A percentile compares a stretch with the other conserved stretches of the same genome.
These are phyloP conservation scores for Ogataea nonfermentans DNA, from an alignment of 805 yeast species.

Conservation along the genomic window DNA sequence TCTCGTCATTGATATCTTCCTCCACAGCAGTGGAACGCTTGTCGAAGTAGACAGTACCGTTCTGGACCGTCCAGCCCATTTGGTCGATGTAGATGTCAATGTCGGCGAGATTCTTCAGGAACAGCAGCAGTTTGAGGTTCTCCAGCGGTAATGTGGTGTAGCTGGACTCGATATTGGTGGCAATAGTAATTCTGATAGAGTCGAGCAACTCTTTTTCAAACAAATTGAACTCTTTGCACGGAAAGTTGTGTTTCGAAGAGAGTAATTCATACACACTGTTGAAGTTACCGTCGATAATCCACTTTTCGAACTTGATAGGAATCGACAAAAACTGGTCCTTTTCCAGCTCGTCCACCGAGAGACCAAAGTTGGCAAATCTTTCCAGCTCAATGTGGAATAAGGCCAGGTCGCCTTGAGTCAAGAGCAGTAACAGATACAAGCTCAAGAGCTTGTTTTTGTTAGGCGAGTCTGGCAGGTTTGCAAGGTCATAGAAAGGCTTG, in stretches of 20 bases:
- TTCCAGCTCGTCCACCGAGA: slow-evolving; percentile 50
- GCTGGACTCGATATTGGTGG: slow-evolving; percentile 76
- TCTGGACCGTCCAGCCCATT: slow-evolving; percentile 56
- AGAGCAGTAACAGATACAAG: slow-evolving; percentile 68
- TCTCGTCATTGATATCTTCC: slow-evolving; percentile 39
- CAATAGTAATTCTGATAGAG: slow-evolving; percentile 84
- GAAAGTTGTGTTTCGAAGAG: slow-evolving; percentile 52
- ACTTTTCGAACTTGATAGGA: slow-evolving; percentile 86
- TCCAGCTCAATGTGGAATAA: slow-evolving; percentile 90
- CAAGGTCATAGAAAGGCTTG: slow-evolving; percentile 68
- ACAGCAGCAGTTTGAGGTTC: slow-evolving; percentile 79
- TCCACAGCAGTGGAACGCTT: slow-evolving; percentile 25
- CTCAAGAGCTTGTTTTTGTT: slow-evolving; percentile 75
- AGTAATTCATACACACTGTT: slow-evolving; percentile 80
- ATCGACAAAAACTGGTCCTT: slow-evolving; percentile 70
- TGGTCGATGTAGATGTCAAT: slow-evolving; percentile 52
- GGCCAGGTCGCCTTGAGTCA: slow-evolving; percentile 82
- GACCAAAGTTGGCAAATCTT: slow-evolving; percentile 49
- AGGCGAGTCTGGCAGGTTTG: slow-evolving; percentile 38
- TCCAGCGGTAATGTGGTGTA: slow-evolving; percentile 74
- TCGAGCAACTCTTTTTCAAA: slow-evolving; percentile 72
- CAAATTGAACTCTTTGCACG: slow-evolving; percentile 71
- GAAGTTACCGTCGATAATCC: slow-evolving; percentile 96
- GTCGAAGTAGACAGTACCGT: slow-evolving; percentile 50
- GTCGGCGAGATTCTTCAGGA: slow-evolving; percentile 53